phyloP scores from a whole-genome alignment of 2,329 filamentous ascomycete species.

The Cercospora zeina region DNA sequence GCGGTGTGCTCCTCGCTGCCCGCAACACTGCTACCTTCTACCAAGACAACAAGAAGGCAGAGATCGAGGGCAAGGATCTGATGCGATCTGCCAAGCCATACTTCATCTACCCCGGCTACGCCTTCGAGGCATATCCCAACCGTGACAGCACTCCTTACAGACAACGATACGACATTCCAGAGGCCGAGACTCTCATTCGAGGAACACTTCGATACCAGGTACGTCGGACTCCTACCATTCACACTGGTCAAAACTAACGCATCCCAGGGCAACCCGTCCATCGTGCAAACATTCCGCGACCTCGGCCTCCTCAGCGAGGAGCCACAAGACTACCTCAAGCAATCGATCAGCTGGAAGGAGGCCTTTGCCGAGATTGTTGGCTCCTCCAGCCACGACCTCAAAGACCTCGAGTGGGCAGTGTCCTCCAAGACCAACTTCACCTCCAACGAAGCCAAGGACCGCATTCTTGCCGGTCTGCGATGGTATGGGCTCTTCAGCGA shows the following conservation, averaged over 20 bases:
- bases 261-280: slow-evolving; percentile 77
- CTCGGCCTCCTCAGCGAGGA: slow-evolving; percentile 83
- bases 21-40: slow-evolving; percentile 82
- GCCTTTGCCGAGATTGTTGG: slow-evolving; percentile 76
- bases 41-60: slow-evolving; percentile 72
- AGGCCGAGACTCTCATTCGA: slow-evolving; percentile 82
- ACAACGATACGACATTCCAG: slow-evolving; percentile 87
- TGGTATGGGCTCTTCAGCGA: slow-evolving; percentile 72
- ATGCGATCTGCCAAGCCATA: slow-evolving; percentile 90
- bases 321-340: slow-evolving; percentile 63
- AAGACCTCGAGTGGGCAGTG: slow-evolving; percentile 68
- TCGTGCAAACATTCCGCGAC: slow-evolving; percentile 83
- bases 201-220: slow-evolving; percentile 74
- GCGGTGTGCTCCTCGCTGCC: slow-evolving; percentile 84
- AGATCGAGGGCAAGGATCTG: slow-evolving; percentile 50
- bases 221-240: not conserved
- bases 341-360: slow-evolving; percentile 73
- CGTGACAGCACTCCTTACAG: slow-evolving; percentile 84
- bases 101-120: slow-evolving; percentile 83
- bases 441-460: slow-evolving; percentile 65
- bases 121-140: slow-evolving; percentile 92
- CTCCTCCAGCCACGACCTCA: slow-evolving; percentile 63
- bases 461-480: slow-evolving; percentile 68
- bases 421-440: slow-evolving; percentile 72
- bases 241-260: not conserved